phyloP scores from a whole-genome alignment of 176 grass and related monocot genomes.

The Zoysia pacifica region DNA sequence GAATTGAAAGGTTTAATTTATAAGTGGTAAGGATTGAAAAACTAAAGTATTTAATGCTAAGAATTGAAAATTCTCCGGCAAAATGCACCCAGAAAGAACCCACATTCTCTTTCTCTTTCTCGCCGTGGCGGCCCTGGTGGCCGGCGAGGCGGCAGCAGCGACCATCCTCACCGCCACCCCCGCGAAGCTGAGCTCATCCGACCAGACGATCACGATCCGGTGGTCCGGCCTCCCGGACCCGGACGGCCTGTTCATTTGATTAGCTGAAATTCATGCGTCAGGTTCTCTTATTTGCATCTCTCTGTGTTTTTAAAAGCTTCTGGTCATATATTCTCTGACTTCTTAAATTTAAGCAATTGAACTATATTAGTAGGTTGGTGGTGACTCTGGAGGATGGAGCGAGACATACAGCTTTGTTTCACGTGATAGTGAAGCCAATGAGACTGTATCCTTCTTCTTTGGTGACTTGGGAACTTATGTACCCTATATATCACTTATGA shows the following conservation, averaged over 20 bases:
- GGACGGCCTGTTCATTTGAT: constrained; percentile 45
- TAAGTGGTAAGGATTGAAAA: too few relatives aligned
- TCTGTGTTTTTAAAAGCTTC: not conserved
- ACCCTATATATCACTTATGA: constrained; percentile 87
- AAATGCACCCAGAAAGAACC: not conserved
- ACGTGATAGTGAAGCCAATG: constrained; percentile 69
- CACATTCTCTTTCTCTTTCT: not conserved
- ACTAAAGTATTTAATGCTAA: too few relatives aligned
- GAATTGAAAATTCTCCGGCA: too few relatives aligned
- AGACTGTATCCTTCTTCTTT: constrained; percentile 87
- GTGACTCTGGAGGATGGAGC: constrained; percentile 81
- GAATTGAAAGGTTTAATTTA: too few relatives aligned
- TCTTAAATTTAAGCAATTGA: constrained; percentile 26
- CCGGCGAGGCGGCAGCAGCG: not conserved
- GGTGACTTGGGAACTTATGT: constrained; percentile 93
- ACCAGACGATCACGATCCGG: constrained; percentile 47
- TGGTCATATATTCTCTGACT: not conserved
- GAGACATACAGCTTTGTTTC: constrained; percentile 76
- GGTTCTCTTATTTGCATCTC: not conserved
- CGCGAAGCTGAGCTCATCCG: constrained; percentile 45
- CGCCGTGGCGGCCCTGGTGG: not conserved
- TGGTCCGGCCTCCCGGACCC: constrained; percentile 68
- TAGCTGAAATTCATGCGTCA: not conserved
- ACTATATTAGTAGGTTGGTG: constrained; percentile 68
- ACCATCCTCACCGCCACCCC: constrained; percentile 36